Percentiles rank a stretch among this genome's conserved stretches.
Conservation (phyloP, 73 alveolate species). For the Paramecium bursaria region DNA sequence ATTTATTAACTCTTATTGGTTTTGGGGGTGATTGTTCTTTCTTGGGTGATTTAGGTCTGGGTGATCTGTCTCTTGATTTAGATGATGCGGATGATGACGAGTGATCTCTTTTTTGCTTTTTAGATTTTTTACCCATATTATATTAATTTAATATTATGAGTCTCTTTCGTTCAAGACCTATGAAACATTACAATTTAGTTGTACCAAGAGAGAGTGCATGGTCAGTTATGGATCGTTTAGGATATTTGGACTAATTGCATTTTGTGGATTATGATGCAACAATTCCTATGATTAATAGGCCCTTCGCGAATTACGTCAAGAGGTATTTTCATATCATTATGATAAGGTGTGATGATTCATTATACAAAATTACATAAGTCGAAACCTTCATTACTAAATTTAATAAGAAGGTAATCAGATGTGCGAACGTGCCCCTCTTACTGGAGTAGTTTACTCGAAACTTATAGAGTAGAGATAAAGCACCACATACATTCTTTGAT, state of each 20-base stretch:
- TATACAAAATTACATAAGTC: constrained; percentile 64
- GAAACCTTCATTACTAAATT: constrained; percentile 68
- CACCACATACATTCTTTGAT: constrained; percentile 70
- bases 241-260: constrained; percentile 65
- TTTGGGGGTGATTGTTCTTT: not conserved
- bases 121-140: constrained; percentile 12
- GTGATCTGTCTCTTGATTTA: constrained; percentile 26
- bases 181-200: constrained; percentile 90
- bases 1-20: constrained; percentile 14
- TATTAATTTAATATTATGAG: constrained; percentile 80
- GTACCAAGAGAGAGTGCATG: constrained; percentile 94
- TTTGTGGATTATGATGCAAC: constrained; percentile 51
- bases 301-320: constrained; percentile 58
- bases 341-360: constrained; percentile 83
- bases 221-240: constrained; percentile 89
- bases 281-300: constrained; percentile 47
- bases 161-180: constrained; percentile 87
- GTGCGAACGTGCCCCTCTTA: constrained; percentile 54
- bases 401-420: constrained; percentile 71
- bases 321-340: constrained; percentile 1
- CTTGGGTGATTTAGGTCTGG: not conserved
- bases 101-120: constrained; percentile 12
- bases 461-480: constrained; percentile 3
- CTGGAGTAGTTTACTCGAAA: constrained; percentile 64
- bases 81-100: constrained; percentile 48